Evolutionary conservation across 441 rosid species (phyloP), one percentile per base, ranked within the genome.

Genomic region (Geranium incanum): DNA sequence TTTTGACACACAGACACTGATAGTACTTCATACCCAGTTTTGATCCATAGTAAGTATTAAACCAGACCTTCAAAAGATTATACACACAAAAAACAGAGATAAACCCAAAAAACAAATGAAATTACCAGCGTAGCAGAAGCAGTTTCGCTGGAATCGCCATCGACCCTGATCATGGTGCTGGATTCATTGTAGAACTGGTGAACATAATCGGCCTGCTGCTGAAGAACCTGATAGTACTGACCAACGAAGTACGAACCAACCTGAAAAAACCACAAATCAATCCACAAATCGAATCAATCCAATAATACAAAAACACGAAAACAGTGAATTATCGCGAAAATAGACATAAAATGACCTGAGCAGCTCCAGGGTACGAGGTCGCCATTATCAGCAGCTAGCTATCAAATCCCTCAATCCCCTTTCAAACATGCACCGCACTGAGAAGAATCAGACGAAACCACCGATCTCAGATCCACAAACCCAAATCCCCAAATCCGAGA

Each of bases 221-320:
- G 87, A 72, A 89, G 84, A 65, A 89, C 84, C 79, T 85, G 81
- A 74, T 87, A 89, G 80, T 89, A 89, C 76, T 87, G 95, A 1
- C 86, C 89, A 66, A 89, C 88, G 68, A 89, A 89, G 80, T 89
- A 89, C 5, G 95, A 87, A 70, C 95, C 95, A 71, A 89, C 89
- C 95, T 89, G 80, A 48, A 50, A 72, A 39, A 15, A 38, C 21
- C 16, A 11, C 68, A 23, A 36, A 67, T 33, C 28, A 8, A 62
- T 13, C 1, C 33, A 77, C 66, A 9, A 70, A n/a, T 78, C 62
- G 7, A 41, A 62, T 28, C 33, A 36, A 52, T 16, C 1, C 3
- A n/a, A 57, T 4, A 16, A 8, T 50, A 38, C 28, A 23, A 19
- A 28, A 60, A 21, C 50, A 15, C 33, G 18, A 21, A 68, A 8